Base-by-base conservation (phyloP, 768 basidiomycete species). In the Kwoniella sp. region DNA sequence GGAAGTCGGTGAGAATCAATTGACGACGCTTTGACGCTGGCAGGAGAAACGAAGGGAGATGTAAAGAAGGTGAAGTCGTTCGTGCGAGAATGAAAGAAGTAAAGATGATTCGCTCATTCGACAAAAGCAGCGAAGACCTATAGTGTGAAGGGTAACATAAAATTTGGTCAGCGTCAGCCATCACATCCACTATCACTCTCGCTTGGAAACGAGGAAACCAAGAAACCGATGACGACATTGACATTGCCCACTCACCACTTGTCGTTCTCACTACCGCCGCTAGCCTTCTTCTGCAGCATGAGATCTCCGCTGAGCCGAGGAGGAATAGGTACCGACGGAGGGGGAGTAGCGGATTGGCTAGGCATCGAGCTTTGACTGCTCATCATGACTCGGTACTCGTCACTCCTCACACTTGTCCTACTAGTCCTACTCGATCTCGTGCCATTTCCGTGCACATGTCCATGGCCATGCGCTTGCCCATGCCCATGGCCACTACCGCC, bases 1-100 rank as follows among this genome's bases (percentile, higher is more conserved):
- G 77, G 60, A 77, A 73, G 52, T 75, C 75, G 25, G 75, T 74
- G 5, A 76, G 47, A 44, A 76, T 68, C 26, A 78, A 58, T 37
- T 68, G 65, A 10, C 77, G 71, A n/a, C 62, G 64, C 52, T 73
- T 78, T 12, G 63, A 33, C 6, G 53, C 62, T n/a, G 67, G 63
- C 3, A 72, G 60, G n/a, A 79, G 64, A 65, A 78, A 73, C 6
- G 70, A 59, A 8, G 74, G 77, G 22, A 74, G 55, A 36, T 69
- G 72, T 2, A 67, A 37, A 2, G 68, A 50, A 24, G 67, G 60
- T 13, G 70, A 64, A 17, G 71, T 46, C 0, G 76, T 67, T 22
- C 71, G 60, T 12, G 68, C 55, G 15, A 64, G 40, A 44, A 79
- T 72, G 2, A 69, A 61, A 0, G 77, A 72, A 1, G 68, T 63